These are phyloP conservation scores for Fagus sylvatica DNA, from an alignment of 306 rosid genomes.

Conservation along the genomic window DNA sequence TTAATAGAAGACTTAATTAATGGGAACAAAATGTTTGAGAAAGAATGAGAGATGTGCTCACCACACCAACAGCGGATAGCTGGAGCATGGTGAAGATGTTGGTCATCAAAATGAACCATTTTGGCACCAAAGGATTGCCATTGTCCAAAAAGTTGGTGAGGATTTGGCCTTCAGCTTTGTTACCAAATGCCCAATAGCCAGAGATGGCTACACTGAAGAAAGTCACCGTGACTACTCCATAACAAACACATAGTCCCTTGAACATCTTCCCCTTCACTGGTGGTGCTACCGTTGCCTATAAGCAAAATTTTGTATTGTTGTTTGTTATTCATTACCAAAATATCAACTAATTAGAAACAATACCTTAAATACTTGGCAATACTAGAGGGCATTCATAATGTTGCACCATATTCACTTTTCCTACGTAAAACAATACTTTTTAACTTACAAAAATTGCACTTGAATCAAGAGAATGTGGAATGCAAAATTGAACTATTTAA, in stretches of 20 bases:
- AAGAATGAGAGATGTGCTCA: conserved; percentile 18
- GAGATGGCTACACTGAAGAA: conserved; percentile 69
- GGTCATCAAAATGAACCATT: conserved; percentile 67
- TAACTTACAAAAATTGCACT: not conserved
- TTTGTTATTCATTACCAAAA: too few species aligned
- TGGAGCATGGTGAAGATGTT: conserved; percentile 65
- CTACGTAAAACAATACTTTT: too few species aligned
- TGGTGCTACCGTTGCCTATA: conserved; percentile 78
- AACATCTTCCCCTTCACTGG: conserved; percentile 89
- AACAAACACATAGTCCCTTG: conserved; percentile 67
- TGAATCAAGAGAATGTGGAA: not conserved
- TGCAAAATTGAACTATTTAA: not conserved
- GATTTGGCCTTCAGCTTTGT: conserved; percentile 49
- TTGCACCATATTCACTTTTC: not conserved
- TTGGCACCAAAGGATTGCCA: conserved; percentile 58
- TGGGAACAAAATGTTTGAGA: not conserved
- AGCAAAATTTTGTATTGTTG: not conserved
- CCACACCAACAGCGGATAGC: conserved; percentile 73
- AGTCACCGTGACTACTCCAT: conserved; percentile 39
- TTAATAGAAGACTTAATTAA: too few species aligned
- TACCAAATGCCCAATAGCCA: conserved; percentile 92
- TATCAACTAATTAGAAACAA: too few species aligned
- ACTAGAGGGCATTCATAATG: not conserved
- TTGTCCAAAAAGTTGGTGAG: conserved; percentile 53
- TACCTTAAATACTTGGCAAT: too few species aligned